Evolutionary conservation across 1,284 basidiomycete genomes (phyloP).

Genomic region (Leccinum subatratum): DNA sequence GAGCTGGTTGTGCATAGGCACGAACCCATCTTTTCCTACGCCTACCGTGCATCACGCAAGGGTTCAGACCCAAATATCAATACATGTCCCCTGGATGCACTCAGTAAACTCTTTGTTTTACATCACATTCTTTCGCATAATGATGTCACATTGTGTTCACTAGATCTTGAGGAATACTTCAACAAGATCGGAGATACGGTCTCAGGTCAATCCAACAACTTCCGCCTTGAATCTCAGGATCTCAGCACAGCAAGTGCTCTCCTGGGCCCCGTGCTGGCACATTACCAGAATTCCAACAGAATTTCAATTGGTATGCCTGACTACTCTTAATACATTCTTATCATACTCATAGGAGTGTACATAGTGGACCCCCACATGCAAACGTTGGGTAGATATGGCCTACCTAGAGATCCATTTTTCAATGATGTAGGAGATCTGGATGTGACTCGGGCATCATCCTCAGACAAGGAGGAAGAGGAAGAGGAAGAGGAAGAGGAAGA

Average conservation of each 20-base stretch:
- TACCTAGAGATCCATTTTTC: background rate
- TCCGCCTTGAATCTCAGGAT: background rate
- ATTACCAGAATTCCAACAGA: background rate
- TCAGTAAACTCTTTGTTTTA: background rate
- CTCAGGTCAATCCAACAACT: background rate
- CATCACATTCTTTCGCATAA: background rate
- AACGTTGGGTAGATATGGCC: background rate
- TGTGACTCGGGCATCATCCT: too few species aligned
- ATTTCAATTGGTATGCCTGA: background rate
- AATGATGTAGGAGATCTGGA: background rate
- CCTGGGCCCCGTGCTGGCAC: background rate
- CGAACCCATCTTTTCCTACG: background rate
- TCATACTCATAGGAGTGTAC: background rate
- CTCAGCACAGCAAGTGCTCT: background rate
- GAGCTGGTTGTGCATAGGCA: background rate
- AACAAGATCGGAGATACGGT: background rate
- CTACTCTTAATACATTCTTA: background rate
- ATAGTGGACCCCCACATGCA: background rate
- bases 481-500: too few species aligned
- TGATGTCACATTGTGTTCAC: background rate
- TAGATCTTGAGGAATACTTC: background rate
- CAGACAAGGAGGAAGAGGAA: too few species aligned
- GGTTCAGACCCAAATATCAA: background rate
- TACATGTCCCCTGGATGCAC: background rate
- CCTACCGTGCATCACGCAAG: background rate